Evolutionary conservation across 495 filamentous ascomycete genomes (phyloP).

Genomic region (Penicillium paxilli): DNA sequence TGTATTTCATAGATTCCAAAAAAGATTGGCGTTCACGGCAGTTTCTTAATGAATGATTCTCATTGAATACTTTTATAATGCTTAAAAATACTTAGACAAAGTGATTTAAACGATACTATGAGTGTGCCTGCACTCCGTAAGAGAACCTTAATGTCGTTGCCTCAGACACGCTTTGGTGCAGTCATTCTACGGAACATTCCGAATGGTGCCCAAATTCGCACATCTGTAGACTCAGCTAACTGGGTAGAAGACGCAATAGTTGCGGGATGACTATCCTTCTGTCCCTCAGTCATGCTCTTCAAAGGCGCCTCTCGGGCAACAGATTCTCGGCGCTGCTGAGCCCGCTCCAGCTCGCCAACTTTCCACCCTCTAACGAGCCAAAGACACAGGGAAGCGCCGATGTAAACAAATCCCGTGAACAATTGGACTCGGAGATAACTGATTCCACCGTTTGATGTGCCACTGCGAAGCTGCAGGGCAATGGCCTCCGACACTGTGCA

Average conservation of each 20-base stretch:
- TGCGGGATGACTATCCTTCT: constrained; percentile 17
- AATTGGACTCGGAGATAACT: constrained; percentile 64
- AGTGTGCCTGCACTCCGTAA: not conserved
- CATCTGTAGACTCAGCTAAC: not conserved
- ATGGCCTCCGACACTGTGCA: constrained; percentile 76
- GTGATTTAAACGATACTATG: no score
- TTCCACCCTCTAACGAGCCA: constrained; percentile 57
- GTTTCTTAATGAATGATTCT: not conserved
- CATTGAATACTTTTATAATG: not conserved
- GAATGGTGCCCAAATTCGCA: constrained; percentile 27
- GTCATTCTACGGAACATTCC: constrained; percentile 34
- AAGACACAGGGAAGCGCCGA: constrained; percentile 54
- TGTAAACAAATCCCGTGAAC: constrained; percentile 66
- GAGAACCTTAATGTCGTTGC: not conserved
- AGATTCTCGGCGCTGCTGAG: constrained; percentile 19
- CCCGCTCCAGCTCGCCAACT: constrained; percentile 52
- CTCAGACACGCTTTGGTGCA: constrained; percentile 29
- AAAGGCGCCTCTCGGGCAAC: constrained; percentile 9
- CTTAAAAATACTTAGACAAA: constrained; percentile 9
- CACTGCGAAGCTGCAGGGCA: constrained; percentile 61
- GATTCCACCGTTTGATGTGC: constrained; percentile 31
- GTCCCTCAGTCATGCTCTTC: constrained; percentile 1
- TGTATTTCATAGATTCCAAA: constrained; percentile 17
- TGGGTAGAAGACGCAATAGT: not conserved
- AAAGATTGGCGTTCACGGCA: constrained; percentile 10